Conservation (phyloP, 352 stramenopile species). For the Pythium scleroteichum region DNA sequence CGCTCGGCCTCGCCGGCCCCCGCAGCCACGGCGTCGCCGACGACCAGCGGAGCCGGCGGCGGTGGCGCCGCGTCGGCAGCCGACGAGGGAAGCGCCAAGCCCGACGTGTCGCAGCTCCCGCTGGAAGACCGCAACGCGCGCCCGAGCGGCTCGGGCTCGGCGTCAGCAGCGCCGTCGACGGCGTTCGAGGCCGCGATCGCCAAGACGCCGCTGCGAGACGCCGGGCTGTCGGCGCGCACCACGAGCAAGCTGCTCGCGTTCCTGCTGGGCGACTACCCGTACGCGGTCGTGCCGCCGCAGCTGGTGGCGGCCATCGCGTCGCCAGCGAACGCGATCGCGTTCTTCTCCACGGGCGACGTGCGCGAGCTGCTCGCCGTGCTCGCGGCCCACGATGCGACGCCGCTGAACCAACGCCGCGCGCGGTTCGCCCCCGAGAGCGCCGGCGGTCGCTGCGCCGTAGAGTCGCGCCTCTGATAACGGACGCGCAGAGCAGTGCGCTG, state of each 20-base stretch:
- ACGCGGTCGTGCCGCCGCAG: constrained; percentile 4
- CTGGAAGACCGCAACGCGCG: constrained; percentile 21
- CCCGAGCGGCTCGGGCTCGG: background rate
- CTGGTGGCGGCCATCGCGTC: constrained; percentile 10
- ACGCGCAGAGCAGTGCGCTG: background rate
- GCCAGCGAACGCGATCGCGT: constrained; percentile 14
- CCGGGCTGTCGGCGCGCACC: background rate
- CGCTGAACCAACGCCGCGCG: constrained; percentile 22
- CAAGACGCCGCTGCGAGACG: constrained; percentile 9
- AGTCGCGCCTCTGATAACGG: too few species aligned
- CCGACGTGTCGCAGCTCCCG: constrained; percentile 16
- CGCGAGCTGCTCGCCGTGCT: constrained; percentile 1
- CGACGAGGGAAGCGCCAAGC: background rate
- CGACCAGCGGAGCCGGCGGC: background rate
- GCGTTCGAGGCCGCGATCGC: constrained; percentile 7
- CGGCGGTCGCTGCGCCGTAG: background rate
- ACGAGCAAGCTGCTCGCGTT: constrained; percentile 17
- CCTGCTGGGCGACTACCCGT: constrained; percentile 22
- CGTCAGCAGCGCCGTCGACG: background rate
- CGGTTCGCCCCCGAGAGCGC: constrained; percentile 3
- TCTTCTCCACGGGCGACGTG: constrained; percentile 21
- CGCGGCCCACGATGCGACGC: constrained; percentile 1
- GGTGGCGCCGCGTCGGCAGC: too few species aligned
- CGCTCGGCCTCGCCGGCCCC: background rate
- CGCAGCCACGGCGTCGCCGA: background rate